A percentile compares a stretch with the other conserved stretches of the same genome.
Conservation (phyloP, 345 rosid species). For the Camelina hispida region DNA sequence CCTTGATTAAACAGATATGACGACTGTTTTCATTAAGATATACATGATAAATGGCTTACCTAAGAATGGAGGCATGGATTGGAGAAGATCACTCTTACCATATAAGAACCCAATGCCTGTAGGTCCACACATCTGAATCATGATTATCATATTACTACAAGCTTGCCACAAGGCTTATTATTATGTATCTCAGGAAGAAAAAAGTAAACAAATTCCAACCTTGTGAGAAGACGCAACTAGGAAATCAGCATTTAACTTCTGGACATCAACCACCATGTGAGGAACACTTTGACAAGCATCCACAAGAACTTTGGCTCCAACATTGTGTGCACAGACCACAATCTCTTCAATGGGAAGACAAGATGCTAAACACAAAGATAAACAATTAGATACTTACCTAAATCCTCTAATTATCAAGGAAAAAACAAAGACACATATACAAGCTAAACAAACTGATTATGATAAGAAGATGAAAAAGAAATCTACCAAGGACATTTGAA, state of each 20-base stretch:
- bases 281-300: conserved; percentile 99
- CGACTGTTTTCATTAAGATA: not conserved
- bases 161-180: conserved; percentile 44
- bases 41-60: conserved; percentile 52
- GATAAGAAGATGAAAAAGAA: conserved; percentile 5
- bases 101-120: conserved; percentile 99
- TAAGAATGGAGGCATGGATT: conserved; percentile 92
- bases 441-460: not conserved
- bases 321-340: conserved; percentile 69
- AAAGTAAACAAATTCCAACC: conserved; percentile 58
- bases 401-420: not conserved
- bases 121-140: conserved; percentile 99
- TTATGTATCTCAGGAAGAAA: conserved; percentile 22
- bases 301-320: conserved; percentile 84
- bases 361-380: conserved; percentile 55
- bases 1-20: conserved; percentile 3
- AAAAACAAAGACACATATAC: not conserved
- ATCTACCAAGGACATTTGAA: conserved; percentile 83
- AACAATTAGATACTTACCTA: not conserved
- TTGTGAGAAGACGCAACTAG: conserved; percentile 97
- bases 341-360: conserved; percentile 79
- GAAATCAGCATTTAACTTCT: conserved; percentile 80
- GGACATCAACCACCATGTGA: conserved; percentile 90
- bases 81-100: conserved; percentile 76
- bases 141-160: conserved; percentile 73